Evolutionary conservation across 2,329 filamentous ascomycete genomes (phyloP).

Genomic region (Geosmithia flava): DNA sequence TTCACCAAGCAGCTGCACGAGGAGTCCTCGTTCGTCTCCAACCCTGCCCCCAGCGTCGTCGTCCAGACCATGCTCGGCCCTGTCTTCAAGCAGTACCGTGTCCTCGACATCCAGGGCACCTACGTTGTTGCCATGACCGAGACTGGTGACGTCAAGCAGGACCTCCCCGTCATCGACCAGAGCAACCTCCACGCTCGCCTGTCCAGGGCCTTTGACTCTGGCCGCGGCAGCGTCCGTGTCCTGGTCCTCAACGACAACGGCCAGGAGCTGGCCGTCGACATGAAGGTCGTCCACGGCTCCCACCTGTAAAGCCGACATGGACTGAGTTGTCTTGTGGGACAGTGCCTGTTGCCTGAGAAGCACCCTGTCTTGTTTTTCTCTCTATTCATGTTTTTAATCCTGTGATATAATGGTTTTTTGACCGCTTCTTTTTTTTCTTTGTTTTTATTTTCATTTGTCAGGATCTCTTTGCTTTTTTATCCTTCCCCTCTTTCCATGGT

Average conservation of each 20-base stretch:
- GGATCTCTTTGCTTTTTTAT: not conserved
- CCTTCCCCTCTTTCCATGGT: not conserved
- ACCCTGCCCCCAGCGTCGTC: conserved; percentile 90
- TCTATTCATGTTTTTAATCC: not conserved
- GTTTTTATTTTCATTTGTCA: not conserved
- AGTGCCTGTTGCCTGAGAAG: not conserved
- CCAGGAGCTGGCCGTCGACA: conserved; percentile 92
- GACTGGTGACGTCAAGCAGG: conserved; percentile 96
- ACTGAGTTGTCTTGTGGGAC: not conserved
- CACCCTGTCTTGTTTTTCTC: not conserved
- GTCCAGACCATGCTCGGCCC: conserved; percentile 99
- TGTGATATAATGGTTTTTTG: not conserved
- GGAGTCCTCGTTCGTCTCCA: conserved; percentile 95
- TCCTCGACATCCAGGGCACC: conserved; percentile 88
- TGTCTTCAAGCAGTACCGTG: conserved; percentile 99
- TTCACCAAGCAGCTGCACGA: conserved; percentile 99
- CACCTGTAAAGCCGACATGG: conserved; percentile 37
- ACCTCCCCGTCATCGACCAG: conserved; percentile 87
- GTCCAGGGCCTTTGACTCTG: conserved; percentile 72
- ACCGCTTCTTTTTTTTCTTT: not conserved
- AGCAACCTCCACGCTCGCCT: conserved; percentile 77
- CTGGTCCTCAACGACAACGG: conserved; percentile 91
- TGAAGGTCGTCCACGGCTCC: conserved; percentile 89
- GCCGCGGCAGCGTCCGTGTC: conserved; percentile 86
- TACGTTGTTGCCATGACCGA: conserved; percentile 95